Evolutionary conservation across 108 stramenopile genomes (phyloP).

Genomic region (Fragilaria radians): DNA sequence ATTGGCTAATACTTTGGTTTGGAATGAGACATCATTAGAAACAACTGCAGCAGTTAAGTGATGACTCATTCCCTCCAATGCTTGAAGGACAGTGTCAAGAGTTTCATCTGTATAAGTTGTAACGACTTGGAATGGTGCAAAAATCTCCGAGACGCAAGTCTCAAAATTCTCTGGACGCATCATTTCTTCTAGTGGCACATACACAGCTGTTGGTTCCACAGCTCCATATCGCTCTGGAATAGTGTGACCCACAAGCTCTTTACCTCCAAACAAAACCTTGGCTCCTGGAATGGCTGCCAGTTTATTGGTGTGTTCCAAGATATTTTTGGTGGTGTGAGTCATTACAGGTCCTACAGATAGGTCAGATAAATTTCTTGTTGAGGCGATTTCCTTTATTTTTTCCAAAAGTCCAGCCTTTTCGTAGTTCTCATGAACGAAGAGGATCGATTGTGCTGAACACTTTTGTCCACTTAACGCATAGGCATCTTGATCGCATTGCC

Average conservation of each 20-base stretch:
- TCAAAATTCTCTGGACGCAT: conserved; percentile 71
- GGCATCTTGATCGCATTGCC: conserved; percentile 98
- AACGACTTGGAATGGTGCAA: conserved; percentile 96
- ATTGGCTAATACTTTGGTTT: conserved; percentile 73
- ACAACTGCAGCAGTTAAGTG: conserved; percentile 98
- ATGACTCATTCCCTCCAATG: conserved; percentile 90
- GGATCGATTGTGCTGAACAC: conserved; percentile 95
- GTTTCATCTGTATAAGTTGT: conserved; percentile 83
- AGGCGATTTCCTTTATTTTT: conserved; percentile 72
- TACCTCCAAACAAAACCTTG: conserved; percentile 88
- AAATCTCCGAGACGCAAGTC: conserved; percentile 83
- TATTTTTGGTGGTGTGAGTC: conserved; percentile 81
- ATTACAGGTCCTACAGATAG: conserved; percentile 92
- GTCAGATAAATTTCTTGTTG: conserved; percentile 72
- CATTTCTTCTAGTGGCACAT: conserved; percentile 90
- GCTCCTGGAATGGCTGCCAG: conserved; percentile 82
- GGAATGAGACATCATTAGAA: conserved; percentile 87
- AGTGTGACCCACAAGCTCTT: conserved; percentile 73
- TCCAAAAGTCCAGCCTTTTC: conserved; percentile 72
- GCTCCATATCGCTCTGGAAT: conserved; percentile 92
- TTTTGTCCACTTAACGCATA: conserved; percentile 96
- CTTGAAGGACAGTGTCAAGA: conserved; percentile 67
- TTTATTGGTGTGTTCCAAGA: conserved; percentile 74
- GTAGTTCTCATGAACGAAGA: conserved; percentile 95
- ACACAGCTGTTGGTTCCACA: conserved; percentile 96